Percentiles rank a stretch among this genome's conserved stretches.
Conservation (phyloP, 306 rosid species). For the Amphicarpaea edgeworthii region DNA sequence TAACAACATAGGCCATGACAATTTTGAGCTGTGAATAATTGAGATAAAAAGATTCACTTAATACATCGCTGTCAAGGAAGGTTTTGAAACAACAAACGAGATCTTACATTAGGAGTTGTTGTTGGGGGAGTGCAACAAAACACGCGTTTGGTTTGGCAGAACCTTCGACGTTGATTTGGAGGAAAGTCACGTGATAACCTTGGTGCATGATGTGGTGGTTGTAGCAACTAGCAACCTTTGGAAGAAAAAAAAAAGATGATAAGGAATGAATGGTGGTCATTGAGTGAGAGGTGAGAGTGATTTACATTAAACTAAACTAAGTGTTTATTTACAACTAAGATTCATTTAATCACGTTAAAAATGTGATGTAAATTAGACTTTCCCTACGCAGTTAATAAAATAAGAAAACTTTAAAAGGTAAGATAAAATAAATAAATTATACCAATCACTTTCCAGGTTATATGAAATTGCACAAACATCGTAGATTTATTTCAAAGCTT, state of each 20-base stretch:
- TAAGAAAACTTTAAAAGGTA: too few species aligned
- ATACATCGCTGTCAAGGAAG: neutral
- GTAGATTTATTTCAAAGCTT: too few species aligned
- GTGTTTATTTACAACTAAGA: neutral
- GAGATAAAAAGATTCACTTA: neutral
- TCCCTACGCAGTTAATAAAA: too few species aligned
- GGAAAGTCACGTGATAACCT: constrained; percentile 1
- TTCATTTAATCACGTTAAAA: too few species aligned
- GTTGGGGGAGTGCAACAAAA: neutral
- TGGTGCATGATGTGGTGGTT: neutral
- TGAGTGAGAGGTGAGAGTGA: neutral
- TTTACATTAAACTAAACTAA: neutral
- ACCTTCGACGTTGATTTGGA: neutral
- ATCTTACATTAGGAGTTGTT: neutral
- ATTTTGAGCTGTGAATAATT: neutral
- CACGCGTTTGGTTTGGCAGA: neutral
- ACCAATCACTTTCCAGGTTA: too few species aligned
- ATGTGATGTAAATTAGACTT: too few species aligned
- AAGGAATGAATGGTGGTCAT: neutral
- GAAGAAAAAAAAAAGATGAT: neutral
- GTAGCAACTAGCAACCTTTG: neutral
- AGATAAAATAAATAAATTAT: too few species aligned
- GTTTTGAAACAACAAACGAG: neutral
- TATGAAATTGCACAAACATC: too few species aligned
- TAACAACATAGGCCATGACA: neutral